A percentile compares a stretch with the other conserved stretches of the same genome.
These are phyloP conservation scores for Kuraishia borneana DNA, from an alignment of 805 yeast species.

Conservation along the genomic window DNA sequence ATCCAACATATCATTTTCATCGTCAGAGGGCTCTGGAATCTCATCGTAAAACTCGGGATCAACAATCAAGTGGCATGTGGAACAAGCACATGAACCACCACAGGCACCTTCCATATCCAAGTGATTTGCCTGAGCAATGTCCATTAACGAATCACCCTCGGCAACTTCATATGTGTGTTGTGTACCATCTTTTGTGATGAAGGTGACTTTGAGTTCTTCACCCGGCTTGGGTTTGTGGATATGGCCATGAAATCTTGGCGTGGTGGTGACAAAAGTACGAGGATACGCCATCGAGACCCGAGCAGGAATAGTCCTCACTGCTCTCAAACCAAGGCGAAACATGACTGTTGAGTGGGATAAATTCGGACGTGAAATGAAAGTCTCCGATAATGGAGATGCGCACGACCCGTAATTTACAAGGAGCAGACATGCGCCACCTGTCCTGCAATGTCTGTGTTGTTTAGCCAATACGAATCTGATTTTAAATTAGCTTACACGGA, in stretches of 20 bases:
- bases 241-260: slow-evolving; percentile 56
- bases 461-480: slow-evolving; percentile 59
- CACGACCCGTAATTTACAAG: too few species aligned
- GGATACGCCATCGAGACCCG: background rate
- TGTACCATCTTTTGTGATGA: slow-evolving; percentile 83
- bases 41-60: slow-evolving; percentile 91
- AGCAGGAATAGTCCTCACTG: too few species aligned
- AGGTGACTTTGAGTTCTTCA: slow-evolving; percentile 80
- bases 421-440: too few species aligned
- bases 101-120: slow-evolving; percentile 97
- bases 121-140: slow-evolving; percentile 89
- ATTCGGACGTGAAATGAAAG: too few species aligned
- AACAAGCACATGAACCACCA: slow-evolving; percentile 98
- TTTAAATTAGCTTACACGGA: slow-evolving; percentile 61
- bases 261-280: slow-evolving; percentile 8
- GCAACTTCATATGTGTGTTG: slow-evolving; percentile 78
- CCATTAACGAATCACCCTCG: slow-evolving; percentile 85
- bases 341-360: too few species aligned
- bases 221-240: slow-evolving; percentile 87
- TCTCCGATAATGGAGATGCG: too few species aligned
- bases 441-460: slow-evolving; percentile 31
- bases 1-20: slow-evolving; percentile 97
- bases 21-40: slow-evolving; percentile 93
- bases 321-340: too few species aligned
- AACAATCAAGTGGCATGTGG: slow-evolving; percentile 93